Base-by-base conservation (phyloP, 306 rosid species). In the Vigna angularis region DNA sequence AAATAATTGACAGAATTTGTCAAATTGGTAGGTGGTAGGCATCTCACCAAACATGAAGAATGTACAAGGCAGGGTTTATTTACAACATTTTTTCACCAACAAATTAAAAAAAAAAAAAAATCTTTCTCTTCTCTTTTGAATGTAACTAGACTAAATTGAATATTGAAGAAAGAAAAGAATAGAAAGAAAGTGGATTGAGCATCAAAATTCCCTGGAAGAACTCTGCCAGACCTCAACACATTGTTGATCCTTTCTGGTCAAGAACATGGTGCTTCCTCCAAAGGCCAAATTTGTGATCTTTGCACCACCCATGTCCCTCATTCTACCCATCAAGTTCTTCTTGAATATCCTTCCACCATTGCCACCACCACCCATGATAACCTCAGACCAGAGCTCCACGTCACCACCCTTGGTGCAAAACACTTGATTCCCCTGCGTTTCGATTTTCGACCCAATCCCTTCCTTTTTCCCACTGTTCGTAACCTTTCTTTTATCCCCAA, bases 171-270 rank as follows among this genome's bases (percentile, higher is more conserved):
- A 57, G 0, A 24, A 24, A 57, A 11, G 4, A 63, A 34, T 3
- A 45, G 50, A 42, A 42, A 9, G 47, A 36, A 1, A 42, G 47
- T 3, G 6, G n/a, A 47, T 48, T 4, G 17, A 48, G 18, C n/a
- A 20, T 26, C 85, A 89, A 79, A 85, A 79, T 69, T 88, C 92
- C 80, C 85, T 83, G 0, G 78, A 77, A 42, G 93, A 87, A 86
- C 94, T 87, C 83, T 91, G 94, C 99, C 99, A 95, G 53, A 93
- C 94, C 88, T 95, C 99, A 74, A 95, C 96, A 85, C 38, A 80
- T 62, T 91, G 97, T 61, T 87, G 87, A 73, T 91, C 97, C 77
- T 87, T 93, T 81, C 97, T 88, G 0, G 93, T 86, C 70, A 93
- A 81, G 77, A 91, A 89, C 99, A 95, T 95, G 50, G 90, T 93